phyloP scores from a whole-genome alignment of 306 rosid genomes.

The Bauhinia variegata region DNA sequence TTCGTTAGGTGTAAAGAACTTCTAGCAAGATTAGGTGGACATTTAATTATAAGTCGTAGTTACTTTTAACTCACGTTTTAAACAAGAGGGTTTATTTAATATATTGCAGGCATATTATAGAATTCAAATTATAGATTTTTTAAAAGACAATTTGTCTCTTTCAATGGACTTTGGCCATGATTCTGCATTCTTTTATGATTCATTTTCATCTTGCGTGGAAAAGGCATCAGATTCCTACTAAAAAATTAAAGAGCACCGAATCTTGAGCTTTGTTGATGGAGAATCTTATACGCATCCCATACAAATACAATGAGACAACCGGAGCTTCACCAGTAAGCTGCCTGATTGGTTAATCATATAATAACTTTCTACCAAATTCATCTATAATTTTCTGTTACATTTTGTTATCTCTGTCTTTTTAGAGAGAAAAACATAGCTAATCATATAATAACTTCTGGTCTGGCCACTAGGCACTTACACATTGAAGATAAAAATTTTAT shows the following conservation, averaged over 20 bases:
- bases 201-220: not conserved
- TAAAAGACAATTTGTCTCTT: too few relatives aligned
- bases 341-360: too few relatives aligned
- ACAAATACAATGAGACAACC: conserved; percentile 25
- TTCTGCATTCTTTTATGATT: not conserved
- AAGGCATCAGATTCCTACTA: conserved; percentile 55
- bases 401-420: conserved; percentile 9
- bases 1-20: too few relatives aligned
- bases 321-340: conserved; percentile 44
- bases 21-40: not conserved
- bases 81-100: not conserved
- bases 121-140: too few relatives aligned
- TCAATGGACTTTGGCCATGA: too few relatives aligned
- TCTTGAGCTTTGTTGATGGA: conserved; percentile 49
- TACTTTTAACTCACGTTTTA: not conserved
- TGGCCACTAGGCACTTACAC: too few relatives aligned
- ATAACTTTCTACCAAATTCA: not conserved
- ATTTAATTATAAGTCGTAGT: not conserved
- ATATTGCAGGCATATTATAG: too few relatives aligned
- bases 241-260: conserved; percentile 33
- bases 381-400: not conserved
- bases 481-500: too few relatives aligned
- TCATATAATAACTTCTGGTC: too few relatives aligned
- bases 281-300: conserved; percentile 47
- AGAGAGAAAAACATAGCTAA: not conserved